phyloP scores from a whole-genome alignment of 768 basidiomycete genomes.

The Lyophyllum shimeji region DNA sequence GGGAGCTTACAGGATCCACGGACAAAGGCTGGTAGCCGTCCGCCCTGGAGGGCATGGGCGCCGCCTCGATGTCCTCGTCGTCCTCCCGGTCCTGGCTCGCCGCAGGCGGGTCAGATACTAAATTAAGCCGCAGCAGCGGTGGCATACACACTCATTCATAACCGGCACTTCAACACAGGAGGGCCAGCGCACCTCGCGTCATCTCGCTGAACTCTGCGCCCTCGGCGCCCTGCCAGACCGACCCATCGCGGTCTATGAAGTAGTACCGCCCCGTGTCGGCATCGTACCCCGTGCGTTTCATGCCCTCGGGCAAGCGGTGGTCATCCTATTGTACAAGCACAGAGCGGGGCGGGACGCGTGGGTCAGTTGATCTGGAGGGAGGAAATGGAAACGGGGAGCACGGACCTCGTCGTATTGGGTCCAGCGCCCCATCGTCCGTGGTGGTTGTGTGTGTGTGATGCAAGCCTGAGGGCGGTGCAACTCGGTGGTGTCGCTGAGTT shows the following conservation, averaged over 20 bases:
- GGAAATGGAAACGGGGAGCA: too few species aligned
- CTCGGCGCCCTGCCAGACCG: conserved; percentile 54
- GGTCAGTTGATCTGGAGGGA: too few species aligned
- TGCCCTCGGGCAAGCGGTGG: conserved; percentile 52
- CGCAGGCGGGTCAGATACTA: conserved; percentile 18
- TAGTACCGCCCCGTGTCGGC: conserved; percentile 66
- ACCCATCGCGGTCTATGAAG: conserved; percentile 58
- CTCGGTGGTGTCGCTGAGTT: too few species aligned
- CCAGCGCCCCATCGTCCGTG: conserved; percentile 39
- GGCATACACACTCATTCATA: not conserved
- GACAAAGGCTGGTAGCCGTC: conserved; percentile 60
- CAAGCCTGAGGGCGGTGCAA: not conserved
- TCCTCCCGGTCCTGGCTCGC: conserved; percentile 33
- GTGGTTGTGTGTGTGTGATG: not conserved
- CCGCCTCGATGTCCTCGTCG: conserved; percentile 59
- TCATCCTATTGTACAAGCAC: conserved; percentile 49
- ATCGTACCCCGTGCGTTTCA: conserved; percentile 77
- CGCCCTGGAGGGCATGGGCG: conserved; percentile 36
- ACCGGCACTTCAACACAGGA: not conserved
- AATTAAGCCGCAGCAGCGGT: conserved; percentile 7
- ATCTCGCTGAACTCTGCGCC: conserved; percentile 65
- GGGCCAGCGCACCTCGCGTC: conserved; percentile 37
- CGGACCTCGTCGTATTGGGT: conserved; percentile 46
- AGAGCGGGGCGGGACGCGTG: too few species aligned
- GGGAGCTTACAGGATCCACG: conserved; percentile 46